Base-by-base conservation (phyloP, 345 rosid species). In the Gossypium anomalum region DNA sequence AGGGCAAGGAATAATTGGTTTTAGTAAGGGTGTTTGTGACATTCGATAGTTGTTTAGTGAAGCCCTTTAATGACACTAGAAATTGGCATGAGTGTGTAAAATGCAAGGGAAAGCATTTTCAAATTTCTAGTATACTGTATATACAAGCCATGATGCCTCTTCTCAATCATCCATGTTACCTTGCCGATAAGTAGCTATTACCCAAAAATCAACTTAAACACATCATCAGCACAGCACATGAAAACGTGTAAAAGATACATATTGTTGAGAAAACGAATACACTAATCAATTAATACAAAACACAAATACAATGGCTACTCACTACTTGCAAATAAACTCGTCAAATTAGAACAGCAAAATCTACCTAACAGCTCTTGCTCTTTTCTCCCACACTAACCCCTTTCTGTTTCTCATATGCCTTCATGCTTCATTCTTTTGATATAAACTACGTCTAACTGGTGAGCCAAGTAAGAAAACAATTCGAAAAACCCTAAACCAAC, bases 191-290 rank as follows among this genome's bases (percentile, higher is more conserved):
- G 67, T 63, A 63, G 47, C 22, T 63, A 38, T 2, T 38, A 34
- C 6, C 14, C 22, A 2, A 3, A 14, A 17, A 62, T 62, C 45
- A 34, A 34, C 29, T 27, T 27, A 27, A 27, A 44, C 8, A 29
- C 92, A 41, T 88, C 93, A 77, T 89, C 97, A 23, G 97, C 93
- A 66, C 84, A 75, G 97, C 93, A 66, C 84, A 75, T 1, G 96
- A 87, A 27, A 27, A 27, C 29, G 29, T 27, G 29, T 27, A 2
- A 27, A 27, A 27, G 29, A 27, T 27, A 27, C 29, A 3, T 27
- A 27, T 27, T 27, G 29, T 27, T 3, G 29, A 2, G 29, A 27
- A 3, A 27, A 27, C 29, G 29, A 27, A 27, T 27, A 27, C 29
- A 27, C 29, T 3, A 27, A 3, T 27, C 29, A 3, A 27, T 3